Conservation (phyloP, 495 filamentous ascomycete species). For the Ramalina peruviana region DNA sequence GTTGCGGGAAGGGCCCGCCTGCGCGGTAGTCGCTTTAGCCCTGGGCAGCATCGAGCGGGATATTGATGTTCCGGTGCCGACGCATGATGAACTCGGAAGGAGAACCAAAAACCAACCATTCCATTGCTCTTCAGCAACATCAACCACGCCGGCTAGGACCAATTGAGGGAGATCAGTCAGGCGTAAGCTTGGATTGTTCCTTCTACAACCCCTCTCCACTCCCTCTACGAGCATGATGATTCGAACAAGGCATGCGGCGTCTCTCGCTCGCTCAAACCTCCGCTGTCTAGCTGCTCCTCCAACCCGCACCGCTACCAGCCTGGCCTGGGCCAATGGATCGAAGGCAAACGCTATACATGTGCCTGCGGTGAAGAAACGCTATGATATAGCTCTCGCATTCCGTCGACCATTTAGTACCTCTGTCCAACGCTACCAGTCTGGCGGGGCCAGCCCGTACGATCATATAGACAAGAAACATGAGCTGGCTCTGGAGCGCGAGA, state of each 20-base stretch:
- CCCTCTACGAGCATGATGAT: constrained; percentile 24
- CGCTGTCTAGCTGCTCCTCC: constrained; percentile 31
- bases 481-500: constrained; percentile 31
- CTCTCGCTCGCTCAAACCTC: constrained; percentile 31
- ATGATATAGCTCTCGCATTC: constrained; percentile 24
- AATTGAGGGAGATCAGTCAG: neutral
- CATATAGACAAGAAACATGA: constrained; percentile 39
- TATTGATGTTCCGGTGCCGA: no score
- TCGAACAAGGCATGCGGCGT: constrained; percentile 33
- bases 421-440: constrained; percentile 34
- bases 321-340: constrained; percentile 25
- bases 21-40: no score
- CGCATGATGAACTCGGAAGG: neutral
- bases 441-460: constrained; percentile 17
- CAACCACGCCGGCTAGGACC: neutral
- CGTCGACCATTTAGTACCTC: constrained; percentile 39
- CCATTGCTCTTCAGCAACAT: neutral
- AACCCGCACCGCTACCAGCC: constrained; percentile 30
- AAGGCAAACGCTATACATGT: constrained; percentile 8
- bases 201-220: neutral
- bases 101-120: neutral
- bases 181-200: neutral
- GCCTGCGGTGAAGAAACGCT: constrained; percentile 17
- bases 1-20: no score
- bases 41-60: no score